A percentile compares a stretch with the other conserved stretches of the same genome.
phyloP scores from a whole-genome alignment of 306 rosid genomes.

The Canavalia ensiformis region DNA sequence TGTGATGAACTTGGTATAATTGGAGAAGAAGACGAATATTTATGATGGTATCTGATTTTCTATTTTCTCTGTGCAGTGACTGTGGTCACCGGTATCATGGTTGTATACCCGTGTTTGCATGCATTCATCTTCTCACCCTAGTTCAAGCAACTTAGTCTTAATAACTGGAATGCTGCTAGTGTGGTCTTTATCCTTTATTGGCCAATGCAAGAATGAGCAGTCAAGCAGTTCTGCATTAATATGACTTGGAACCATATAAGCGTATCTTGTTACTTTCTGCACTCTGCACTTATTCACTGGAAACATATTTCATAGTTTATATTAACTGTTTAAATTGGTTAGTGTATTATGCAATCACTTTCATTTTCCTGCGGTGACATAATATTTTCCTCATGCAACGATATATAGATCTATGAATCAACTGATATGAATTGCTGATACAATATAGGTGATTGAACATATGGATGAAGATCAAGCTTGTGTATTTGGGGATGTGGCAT shows the following conservation, averaged over 20 bases:
- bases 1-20: conserved; percentile 3
- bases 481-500: conserved; percentile 77
- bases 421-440: conserved; percentile 32
- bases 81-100: not conserved
- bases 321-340: conserved; percentile 31
- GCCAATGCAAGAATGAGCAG: conserved; percentile 16
- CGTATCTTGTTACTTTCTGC: conserved; percentile 7
- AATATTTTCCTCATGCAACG: conserved; percentile 9
- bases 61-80: not conserved
- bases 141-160: conserved; percentile 9
- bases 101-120: not conserved
- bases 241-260: conserved; percentile 7
- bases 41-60: not conserved
- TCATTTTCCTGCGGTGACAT: conserved; percentile 31
- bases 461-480: conserved; percentile 96
- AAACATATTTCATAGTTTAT: conserved; percentile 10
- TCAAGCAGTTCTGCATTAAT: conserved; percentile 6
- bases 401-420: conserved; percentile 12
- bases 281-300: not conserved
- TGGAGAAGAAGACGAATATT: not conserved
- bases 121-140: conserved; percentile 25
- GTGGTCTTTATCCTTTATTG: conserved; percentile 22
- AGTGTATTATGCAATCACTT: conserved; percentile 21
- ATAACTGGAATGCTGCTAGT: not conserved
- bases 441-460: conserved; percentile 88